Evolutionary conservation across 2,329 filamentous ascomycete genomes (phyloP).

Genomic region (Pseudogymnoascus sp.): DNA sequence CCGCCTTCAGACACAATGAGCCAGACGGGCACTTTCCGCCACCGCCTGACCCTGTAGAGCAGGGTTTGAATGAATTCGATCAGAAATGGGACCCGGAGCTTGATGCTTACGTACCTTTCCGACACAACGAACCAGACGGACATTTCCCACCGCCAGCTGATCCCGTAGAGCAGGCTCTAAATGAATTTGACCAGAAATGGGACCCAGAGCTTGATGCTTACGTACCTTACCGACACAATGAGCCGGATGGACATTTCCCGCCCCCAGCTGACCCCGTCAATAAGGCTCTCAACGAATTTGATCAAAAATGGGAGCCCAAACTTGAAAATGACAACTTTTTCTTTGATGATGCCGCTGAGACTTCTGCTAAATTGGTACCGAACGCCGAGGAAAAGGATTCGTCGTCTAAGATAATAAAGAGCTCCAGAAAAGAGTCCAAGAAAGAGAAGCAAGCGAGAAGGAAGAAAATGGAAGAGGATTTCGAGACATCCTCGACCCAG

Average conservation of each 20-base stretch:
- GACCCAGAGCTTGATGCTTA: slow-evolving; percentile 14
- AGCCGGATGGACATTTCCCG: slow-evolving; percentile 21
- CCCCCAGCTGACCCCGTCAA: slow-evolving; percentile 16
- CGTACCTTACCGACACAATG: slow-evolving; percentile 19
- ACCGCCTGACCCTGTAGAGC: slow-evolving; percentile 12
- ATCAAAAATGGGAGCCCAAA: slow-evolving; percentile 9
- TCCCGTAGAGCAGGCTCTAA: neutral
- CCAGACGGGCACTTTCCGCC: slow-evolving; percentile 30
- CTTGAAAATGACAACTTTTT: slow-evolving; percentile 10
- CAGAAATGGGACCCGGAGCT: neutral
- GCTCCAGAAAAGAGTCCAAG: slow-evolving; percentile 14
- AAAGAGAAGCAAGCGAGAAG: slow-evolving; percentile 23
- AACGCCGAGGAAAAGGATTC: neutral
- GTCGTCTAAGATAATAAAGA: slow-evolving; percentile 6
- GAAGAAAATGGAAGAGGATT: slow-evolving; percentile 23
- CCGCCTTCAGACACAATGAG: slow-evolving; percentile 27
- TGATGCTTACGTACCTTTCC: slow-evolving; percentile 27
- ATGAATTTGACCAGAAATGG: slow-evolving; percentile 20
- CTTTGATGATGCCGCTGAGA: neutral
- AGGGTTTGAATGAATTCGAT: slow-evolving; percentile 10
- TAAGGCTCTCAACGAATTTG: slow-evolving; percentile 3
- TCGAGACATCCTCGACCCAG: slow-evolving; percentile 12
- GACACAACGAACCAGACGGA: slow-evolving; percentile 22
- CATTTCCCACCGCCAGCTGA: slow-evolving; percentile 17
- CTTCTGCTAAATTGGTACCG: neutral